Percentiles rank a stretch among this genome's conserved stretches.
Conservation (phyloP, 176 grass and related monocot species). For the Urochloa ruziziensis region DNA sequence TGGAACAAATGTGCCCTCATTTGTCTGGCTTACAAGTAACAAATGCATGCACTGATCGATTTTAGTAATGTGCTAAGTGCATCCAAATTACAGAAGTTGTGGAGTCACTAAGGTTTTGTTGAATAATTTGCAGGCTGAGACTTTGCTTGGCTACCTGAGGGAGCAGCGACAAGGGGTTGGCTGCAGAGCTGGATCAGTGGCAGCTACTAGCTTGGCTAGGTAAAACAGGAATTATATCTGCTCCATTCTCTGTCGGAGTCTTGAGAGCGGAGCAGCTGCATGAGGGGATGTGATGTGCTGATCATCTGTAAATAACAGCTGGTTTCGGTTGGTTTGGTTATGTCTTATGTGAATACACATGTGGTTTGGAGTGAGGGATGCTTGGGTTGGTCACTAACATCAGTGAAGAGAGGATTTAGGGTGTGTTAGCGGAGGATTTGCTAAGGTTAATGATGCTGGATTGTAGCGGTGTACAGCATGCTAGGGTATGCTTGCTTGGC, state of each 20-base stretch:
- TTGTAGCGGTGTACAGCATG: constrained; percentile 43
- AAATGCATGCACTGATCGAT: neutral
- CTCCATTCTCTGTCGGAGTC: constrained; percentile 1
- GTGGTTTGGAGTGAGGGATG: constrained; percentile 18
- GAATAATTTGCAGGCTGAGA: constrained; percentile 64
- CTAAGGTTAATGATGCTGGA: neutral
- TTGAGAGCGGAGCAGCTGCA: constrained; percentile 38
- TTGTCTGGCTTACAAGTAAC: neutral
- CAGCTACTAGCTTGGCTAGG: constrained; percentile 50
- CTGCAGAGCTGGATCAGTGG: constrained; percentile 30
- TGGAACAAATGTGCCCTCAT: neutral
- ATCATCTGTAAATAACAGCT: constrained; percentile 57
- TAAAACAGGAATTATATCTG: constrained; percentile 37
- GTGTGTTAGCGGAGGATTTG: neutral
- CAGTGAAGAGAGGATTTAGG: constrained; percentile 7
- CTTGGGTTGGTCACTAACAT: constrained; percentile 32
- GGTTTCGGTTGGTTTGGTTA: constrained; percentile 32
- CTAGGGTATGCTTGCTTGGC: constrained; percentile 37
- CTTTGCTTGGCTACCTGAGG: constrained; percentile 79
- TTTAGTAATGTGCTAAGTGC: neutral
- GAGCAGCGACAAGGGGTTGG: constrained; percentile 75
- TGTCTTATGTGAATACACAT: constrained; percentile 54
- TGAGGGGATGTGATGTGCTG: constrained; percentile 5
- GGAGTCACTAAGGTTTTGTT: constrained; percentile 1
- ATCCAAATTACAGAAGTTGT: neutral